These are phyloP conservation scores for Ustanciosporium gigantosporum DNA, from an alignment of 1,284 basidiomycete genomes.

Conservation along the genomic window DNA sequence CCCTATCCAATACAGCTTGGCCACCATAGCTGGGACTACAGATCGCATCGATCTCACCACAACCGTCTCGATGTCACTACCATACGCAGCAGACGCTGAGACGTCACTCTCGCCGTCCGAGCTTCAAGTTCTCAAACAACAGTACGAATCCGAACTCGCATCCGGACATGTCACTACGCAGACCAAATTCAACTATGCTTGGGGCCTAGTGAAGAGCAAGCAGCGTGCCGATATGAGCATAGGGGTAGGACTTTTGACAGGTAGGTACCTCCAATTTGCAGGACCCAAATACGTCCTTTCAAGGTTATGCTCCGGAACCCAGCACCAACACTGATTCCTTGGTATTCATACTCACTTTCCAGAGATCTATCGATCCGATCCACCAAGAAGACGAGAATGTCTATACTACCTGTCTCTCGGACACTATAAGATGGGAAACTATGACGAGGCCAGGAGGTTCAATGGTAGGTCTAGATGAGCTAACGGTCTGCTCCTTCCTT, in stretches of 20 bases:
- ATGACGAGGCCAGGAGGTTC: slow-evolving; percentile 87
- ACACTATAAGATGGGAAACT: slow-evolving; percentile 96
- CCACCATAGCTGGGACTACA: no score
- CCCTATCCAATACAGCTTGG: no score
- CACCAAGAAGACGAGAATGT: slow-evolving; percentile 86
- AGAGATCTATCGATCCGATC: slow-evolving; percentile 92
- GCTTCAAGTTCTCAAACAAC: slow-evolving; percentile 79
- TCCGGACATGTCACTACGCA: slow-evolving; percentile 85
- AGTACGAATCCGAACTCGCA: slow-evolving; percentile 84
- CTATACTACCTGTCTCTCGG: slow-evolving; percentile 95
- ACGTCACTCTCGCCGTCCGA: slow-evolving; percentile 85
- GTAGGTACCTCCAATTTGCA: no score
- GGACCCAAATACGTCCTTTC: no score
- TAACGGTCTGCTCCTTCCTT: no score
- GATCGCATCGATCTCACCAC: no score
- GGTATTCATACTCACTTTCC: no score
- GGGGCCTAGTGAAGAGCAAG: slow-evolving; percentile 68
- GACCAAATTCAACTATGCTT: slow-evolving; percentile 95
- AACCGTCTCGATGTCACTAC: no score
- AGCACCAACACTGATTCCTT: neutral
- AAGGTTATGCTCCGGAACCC: neutral
- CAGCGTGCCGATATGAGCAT: slow-evolving; percentile 66
- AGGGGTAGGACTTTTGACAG: slow-evolving; percentile 85
- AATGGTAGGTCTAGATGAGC: slow-evolving; percentile 70
- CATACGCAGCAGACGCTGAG: slow-evolving; percentile 93